Evolutionary conservation across 1,139 yeast genomes (phyloP).

Genomic region (Debaryomyces nepalensis): DNA sequence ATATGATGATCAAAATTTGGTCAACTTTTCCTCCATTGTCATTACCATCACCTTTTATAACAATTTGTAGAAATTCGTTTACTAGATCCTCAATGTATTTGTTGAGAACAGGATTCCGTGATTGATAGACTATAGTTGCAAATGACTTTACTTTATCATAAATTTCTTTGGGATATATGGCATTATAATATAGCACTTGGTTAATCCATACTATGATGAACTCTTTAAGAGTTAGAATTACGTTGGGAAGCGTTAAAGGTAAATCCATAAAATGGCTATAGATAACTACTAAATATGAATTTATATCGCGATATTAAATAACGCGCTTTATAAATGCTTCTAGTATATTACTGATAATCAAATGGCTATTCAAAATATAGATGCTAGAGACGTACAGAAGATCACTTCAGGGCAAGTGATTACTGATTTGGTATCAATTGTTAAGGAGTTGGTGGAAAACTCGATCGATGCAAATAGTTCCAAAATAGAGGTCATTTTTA

Average conservation of each 20-base stretch:
- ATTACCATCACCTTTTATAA: constrained; percentile 19
- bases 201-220: constrained; percentile 47
- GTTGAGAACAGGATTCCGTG: constrained; percentile 49
- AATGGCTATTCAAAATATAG: constrained; percentile 42
- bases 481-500: constrained; percentile 66
- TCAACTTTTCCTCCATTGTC: constrained; percentile 23
- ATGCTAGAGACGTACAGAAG: constrained; percentile 58
- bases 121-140: constrained; percentile 41
- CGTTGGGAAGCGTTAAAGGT: constrained; percentile 33
- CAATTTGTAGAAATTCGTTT: constrained; percentile 25
- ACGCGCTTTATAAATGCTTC: too few species aligned
- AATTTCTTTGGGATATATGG: constrained; percentile 47
- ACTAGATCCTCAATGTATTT: constrained; percentile 39
- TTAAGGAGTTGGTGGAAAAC: constrained; percentile 87
- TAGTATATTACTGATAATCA: too few species aligned
- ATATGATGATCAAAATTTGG: constrained; percentile 31
- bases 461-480: constrained; percentile 78
- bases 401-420: constrained; percentile 95
- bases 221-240: constrained; percentile 42
- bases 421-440: constrained; percentile 72
- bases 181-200: constrained; percentile 50
- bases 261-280: constrained; percentile 12
- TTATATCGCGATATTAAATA: constrained; percentile 3
- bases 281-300: neutral
- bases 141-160: constrained; percentile 44